phyloP scores from a whole-genome alignment of 31 red algal species.

The Porphyra umbilicalis region DNA sequence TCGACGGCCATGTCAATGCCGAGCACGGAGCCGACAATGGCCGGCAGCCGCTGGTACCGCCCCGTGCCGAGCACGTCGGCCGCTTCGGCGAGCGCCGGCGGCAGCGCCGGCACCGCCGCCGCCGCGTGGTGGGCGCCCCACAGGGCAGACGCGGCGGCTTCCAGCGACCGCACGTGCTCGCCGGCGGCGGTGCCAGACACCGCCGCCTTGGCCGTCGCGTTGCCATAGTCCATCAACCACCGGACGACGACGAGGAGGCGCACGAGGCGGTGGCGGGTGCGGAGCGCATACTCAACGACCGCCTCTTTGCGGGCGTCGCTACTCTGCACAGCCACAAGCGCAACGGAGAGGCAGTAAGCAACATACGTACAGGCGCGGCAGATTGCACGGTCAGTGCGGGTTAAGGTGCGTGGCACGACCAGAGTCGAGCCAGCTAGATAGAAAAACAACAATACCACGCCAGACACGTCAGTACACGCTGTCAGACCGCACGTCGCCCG shows the following conservation, averaged over 20 bases:
- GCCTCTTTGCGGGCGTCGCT: conserved; percentile 26
- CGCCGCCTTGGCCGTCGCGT: conserved; percentile 24
- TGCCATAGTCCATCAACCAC: conserved; percentile 29
- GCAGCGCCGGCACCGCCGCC: conserved; percentile 7
- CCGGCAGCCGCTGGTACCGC: conserved; percentile 22
- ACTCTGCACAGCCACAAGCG: conserved; percentile 10
- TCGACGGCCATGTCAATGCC: conserved; percentile 14
- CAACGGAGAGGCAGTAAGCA: no score
- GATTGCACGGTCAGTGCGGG: no score
- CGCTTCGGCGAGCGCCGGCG: conserved; percentile 20
- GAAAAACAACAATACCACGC: no score
- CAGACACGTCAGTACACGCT: no score
- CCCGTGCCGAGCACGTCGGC: conserved; percentile 28
- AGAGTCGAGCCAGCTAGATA: no score
- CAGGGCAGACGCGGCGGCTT: conserved; percentile 43
- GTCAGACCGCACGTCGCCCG: no score
- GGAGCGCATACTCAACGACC: conserved; percentile 37
- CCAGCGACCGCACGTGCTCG: conserved; percentile 14
- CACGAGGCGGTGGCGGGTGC: conserved; percentile 39
- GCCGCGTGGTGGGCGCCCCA: conserved; percentile 21
- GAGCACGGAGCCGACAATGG: conserved; percentile 1
- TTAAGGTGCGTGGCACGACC: no score
- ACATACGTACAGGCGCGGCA: no score
- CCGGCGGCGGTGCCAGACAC: conserved; percentile 29
- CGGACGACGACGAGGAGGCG: conserved; percentile 52